Conservation (phyloP, 2,329 filamentous ascomycete genomes). For the Phialocephala sp. region DNA sequence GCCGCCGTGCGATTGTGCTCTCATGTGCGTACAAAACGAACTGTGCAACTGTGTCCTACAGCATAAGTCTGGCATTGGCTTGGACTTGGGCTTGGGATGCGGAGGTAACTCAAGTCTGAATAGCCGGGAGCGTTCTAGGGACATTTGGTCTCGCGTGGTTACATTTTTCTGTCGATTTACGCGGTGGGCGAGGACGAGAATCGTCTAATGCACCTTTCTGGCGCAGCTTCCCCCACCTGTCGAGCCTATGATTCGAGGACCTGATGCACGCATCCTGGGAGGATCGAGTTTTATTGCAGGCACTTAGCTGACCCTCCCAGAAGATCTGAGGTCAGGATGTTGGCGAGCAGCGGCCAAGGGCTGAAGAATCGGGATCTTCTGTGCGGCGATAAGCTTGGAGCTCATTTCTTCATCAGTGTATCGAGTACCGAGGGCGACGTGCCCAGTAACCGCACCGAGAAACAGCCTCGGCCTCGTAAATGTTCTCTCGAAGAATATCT, state of each 20-base stretch:
- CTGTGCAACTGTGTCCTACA: constrained; percentile 7
- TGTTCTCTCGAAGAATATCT: constrained; percentile 6
- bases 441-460: not conserved
- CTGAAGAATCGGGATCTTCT: constrained; percentile 1
- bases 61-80: not conserved
- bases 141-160: constrained; percentile 20
- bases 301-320: constrained; percentile 11
- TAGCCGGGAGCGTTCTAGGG: constrained; percentile 13
- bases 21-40: not conserved
- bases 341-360: constrained; percentile 18
- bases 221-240: constrained; percentile 9
- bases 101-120: constrained; percentile 9
- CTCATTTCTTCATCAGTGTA: constrained; percentile 25
- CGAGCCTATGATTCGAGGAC: constrained; percentile 14
- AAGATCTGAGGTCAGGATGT: constrained; percentile 33
- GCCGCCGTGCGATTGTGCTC: constrained; percentile 4
- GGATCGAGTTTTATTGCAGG: constrained; percentile 17
- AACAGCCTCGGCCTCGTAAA: constrained; percentile 2
- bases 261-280: constrained; percentile 17
- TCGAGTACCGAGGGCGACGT: constrained; percentile 8
- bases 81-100: not conserved
- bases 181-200: constrained; percentile 7
- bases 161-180: constrained; percentile 12
- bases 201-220: constrained; percentile 13
- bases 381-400: constrained; percentile 17